phyloP scores from a whole-genome alignment of 306 rosid genomes.

The Cyamopsis tetragonoloba region DNA sequence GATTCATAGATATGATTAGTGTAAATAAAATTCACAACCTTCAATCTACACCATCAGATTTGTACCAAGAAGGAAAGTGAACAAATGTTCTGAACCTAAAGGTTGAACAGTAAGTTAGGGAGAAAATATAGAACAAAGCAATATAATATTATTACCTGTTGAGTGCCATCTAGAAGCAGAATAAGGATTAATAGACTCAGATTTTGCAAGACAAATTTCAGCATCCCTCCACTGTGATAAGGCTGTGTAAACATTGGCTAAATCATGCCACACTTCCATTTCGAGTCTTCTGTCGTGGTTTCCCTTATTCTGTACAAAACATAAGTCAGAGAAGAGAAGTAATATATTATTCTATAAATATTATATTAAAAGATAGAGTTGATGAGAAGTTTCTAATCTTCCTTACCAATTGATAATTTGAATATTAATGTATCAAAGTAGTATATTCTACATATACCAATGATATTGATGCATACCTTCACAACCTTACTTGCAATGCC shows the following conservation, averaged over 20 bases:
- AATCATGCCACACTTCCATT: conserved; percentile 91
- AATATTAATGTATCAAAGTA: neutral
- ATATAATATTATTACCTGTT: conserved; percentile 66
- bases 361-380: neutral
- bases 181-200: conserved; percentile 67
- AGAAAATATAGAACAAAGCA: neutral
- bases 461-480: conserved; percentile 41
- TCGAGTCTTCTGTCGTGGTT: conserved; percentile 60
- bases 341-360: neutral
- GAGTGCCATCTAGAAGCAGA: conserved; percentile 89
- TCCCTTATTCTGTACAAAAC: conserved; percentile 46
- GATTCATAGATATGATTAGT: too few species aligned
- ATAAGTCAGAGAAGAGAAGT: conserved; percentile 8
- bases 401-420: neutral
- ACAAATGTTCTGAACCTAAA: neutral
- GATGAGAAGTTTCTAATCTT: neutral
- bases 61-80: neutral
- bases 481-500: conserved; percentile 47
- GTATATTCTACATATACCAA: neutral
- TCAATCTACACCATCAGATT: neutral
- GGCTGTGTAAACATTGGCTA: conserved; percentile 61
- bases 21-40: neutral
- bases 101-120: too few species aligned
- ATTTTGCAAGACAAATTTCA: conserved; percentile 80
- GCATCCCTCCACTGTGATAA: conserved; percentile 84